Conservation (phyloP, 768 basidiomycete genomes). For the Serendipita sp. region DNA sequence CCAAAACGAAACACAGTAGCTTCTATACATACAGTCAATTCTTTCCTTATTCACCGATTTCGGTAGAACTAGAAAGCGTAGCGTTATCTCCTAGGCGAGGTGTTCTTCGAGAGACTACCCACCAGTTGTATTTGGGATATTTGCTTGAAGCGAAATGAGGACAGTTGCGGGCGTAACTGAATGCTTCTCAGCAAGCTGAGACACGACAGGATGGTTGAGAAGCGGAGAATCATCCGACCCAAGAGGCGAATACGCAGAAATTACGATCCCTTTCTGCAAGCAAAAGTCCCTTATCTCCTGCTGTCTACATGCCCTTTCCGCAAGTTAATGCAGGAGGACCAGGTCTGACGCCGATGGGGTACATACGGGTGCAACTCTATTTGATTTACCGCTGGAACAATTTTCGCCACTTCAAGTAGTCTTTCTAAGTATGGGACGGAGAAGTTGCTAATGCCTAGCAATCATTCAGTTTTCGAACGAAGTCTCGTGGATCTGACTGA, state of each 20-base stretch:
- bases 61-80: slow-evolving; percentile 37
- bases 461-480: slow-evolving; percentile 2
- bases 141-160: slow-evolving; percentile 58
- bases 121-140: slow-evolving; percentile 42
- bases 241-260: slow-evolving; percentile 69
- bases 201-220: slow-evolving; percentile 40
- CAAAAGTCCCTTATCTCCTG: slow-evolving; percentile 49
- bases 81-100: background rate
- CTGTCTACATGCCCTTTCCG: slow-evolving; percentile 42
- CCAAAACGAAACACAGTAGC: background rate
- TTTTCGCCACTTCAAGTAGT: slow-evolving; percentile 36
- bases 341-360: background rate
- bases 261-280: slow-evolving; percentile 42
- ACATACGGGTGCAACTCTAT: slow-evolving; percentile 58
- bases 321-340: background rate
- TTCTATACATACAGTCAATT: slow-evolving; percentile 36
- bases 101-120: slow-evolving; percentile 34
- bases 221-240: slow-evolving; percentile 56
- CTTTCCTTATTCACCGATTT: slow-evolving; percentile 63
- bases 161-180: slow-evolving; percentile 44
- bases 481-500: slow-evolving; percentile 12
- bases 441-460: slow-evolving; percentile 51
- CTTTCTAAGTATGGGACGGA: slow-evolving; percentile 46
- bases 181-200: slow-evolving; percentile 47
- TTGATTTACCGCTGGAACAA: slow-evolving; percentile 66